These are phyloP conservation scores for Phytopythium oedochilum DNA, from an alignment of 352 stramenopile genomes.

Conservation along the genomic window DNA sequence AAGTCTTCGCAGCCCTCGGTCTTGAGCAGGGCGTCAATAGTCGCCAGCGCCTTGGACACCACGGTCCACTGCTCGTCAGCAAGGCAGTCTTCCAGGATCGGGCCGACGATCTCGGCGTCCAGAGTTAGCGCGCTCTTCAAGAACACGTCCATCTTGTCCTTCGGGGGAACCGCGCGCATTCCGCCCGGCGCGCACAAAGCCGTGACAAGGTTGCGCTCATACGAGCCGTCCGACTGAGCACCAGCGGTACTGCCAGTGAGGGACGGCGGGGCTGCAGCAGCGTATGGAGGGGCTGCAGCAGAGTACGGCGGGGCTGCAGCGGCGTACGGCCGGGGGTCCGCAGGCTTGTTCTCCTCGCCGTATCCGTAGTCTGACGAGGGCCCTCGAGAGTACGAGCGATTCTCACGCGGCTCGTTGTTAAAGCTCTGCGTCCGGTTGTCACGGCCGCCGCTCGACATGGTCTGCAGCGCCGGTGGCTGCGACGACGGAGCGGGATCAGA, in stretches of 20 bases:
- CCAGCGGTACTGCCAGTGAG: conserved; percentile 60
- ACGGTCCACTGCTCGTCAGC: conserved; percentile 88
- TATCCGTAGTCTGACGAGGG: conserved; percentile 51
- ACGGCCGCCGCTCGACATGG: conserved; percentile 20
- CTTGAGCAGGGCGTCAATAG: conserved; percentile 88
- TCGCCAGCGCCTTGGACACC: conserved; percentile 92
- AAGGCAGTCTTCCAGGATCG: conserved; percentile 92
- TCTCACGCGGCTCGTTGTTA: conserved; percentile 27
- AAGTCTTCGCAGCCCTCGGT: conserved; percentile 80
- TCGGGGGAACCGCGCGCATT: conserved; percentile 93
- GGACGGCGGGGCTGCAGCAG: conserved; percentile 18
- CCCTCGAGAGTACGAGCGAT: conserved; percentile 28
- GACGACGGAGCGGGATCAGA: conserved; percentile 21
- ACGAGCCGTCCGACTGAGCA: conserved; percentile 82
- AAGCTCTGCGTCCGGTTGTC: conserved; percentile 50
- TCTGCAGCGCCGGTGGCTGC: conserved; percentile 12
- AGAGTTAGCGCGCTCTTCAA: conserved; percentile 87
- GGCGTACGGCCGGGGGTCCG: conserved; percentile 15
- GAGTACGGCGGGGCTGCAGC: conserved; percentile 17
- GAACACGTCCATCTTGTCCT: conserved; percentile 93
- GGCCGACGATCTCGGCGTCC: conserved; percentile 92
- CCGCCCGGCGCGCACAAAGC: conserved; percentile 91
- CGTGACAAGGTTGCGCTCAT: conserved; percentile 92
- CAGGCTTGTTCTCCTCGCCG: conserved; percentile 32
- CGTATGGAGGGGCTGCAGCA: conserved; percentile 18